phyloP scores from a whole-genome alignment of 768 basidiomycete genomes.

The Tricholoma bakamatsutake region DNA sequence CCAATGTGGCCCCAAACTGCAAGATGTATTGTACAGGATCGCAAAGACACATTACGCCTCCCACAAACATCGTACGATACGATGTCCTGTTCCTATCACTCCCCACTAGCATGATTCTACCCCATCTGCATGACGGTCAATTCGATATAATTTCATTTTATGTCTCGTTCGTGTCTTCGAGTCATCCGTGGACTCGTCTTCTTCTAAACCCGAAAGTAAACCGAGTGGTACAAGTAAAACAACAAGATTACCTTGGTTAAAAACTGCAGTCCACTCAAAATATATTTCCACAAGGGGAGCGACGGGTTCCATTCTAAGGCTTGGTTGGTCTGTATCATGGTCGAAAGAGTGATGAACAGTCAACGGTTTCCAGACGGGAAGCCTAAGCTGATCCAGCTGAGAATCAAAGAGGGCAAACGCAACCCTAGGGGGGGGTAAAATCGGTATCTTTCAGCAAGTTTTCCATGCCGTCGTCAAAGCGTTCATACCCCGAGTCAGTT shows the following conservation, averaged over 20 bases:
- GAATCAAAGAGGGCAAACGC: slow-evolving; percentile 58
- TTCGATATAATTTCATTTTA: not conserved
- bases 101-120: not conserved
- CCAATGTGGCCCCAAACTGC: not conserved
- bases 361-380: slow-evolving; percentile 39
- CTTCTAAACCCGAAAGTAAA: not conserved
- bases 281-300: slow-evolving; percentile 42
- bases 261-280: slow-evolving; percentile 44
- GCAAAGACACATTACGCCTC: not conserved
- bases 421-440: not conserved
- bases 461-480: not conserved
- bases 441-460: not conserved
- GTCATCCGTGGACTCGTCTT: not conserved
- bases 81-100: not conserved
- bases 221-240: not conserved
- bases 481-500: slow-evolving; percentile 2
- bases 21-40: not conserved
- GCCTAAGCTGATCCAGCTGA: slow-evolving; percentile 39
- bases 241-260: not conserved
- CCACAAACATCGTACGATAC: not conserved
- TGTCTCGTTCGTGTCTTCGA: not conserved
- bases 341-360: slow-evolving; percentile 5
- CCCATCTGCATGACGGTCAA: not conserved
- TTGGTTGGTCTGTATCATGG: not conserved
- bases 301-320: slow-evolving; percentile 27